A percentile compares a stretch with the other conserved stretches of the same genome.
Conservation (phyloP, 257 asterid genomes). For the Handroanthus guayacan region DNA sequence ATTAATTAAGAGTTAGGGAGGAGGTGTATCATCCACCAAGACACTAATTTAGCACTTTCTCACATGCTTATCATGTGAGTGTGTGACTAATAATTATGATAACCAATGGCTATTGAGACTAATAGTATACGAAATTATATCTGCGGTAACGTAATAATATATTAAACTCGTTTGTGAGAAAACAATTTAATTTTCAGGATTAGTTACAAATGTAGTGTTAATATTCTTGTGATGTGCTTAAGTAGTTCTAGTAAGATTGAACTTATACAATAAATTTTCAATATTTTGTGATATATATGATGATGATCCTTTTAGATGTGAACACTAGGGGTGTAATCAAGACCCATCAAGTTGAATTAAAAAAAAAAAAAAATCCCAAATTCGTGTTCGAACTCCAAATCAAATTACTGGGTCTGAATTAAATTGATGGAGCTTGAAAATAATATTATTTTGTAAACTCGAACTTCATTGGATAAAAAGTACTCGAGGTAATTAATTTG, state of each 20-base stretch:
- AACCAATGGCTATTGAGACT: too few relatives aligned
- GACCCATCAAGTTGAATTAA: too few relatives aligned
- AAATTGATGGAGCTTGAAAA: too few relatives aligned
- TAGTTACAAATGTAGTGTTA: background rate
- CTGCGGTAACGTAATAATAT: background rate
- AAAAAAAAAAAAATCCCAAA: too few relatives aligned
- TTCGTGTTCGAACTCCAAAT: too few relatives aligned
- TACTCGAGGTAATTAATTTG: too few relatives aligned
- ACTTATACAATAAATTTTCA: background rate
- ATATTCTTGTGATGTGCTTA: background rate
- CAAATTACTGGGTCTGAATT: too few relatives aligned
- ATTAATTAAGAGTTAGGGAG: background rate
- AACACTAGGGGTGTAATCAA: too few relatives aligned
- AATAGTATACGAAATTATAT: background rate
- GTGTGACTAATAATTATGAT: background rate
- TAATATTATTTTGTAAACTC: too few relatives aligned
- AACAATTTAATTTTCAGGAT: background rate
- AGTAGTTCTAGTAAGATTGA: background rate
- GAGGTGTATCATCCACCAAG: background rate
- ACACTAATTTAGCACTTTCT: conserved; percentile 4
- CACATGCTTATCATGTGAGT: background rate
- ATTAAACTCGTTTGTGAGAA: background rate
- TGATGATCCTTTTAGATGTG: too few relatives aligned
- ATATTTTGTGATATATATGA: background rate
- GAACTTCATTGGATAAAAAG: too few relatives aligned